Percentiles rank a stretch among this genome's conserved stretches.
Evolutionary conservation across 2,329 filamentous ascomycete species (phyloP).

Genomic region (Fusarium chlamydosporum): DNA sequence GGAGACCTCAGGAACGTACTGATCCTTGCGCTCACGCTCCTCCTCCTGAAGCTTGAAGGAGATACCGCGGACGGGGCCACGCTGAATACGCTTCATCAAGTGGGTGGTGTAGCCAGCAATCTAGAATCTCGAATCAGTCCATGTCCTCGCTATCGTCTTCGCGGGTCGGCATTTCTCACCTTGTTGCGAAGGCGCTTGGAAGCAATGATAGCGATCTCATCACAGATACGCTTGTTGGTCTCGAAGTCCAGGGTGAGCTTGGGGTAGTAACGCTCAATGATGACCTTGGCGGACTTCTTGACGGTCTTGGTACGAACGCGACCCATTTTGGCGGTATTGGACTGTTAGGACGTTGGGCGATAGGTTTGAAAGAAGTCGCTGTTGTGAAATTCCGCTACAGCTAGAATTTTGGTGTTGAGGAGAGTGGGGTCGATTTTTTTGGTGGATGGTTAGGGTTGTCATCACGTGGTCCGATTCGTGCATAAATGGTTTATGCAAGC

Average conservation of each 20-base stretch:
- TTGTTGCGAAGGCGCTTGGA: slow-evolving; percentile 99
- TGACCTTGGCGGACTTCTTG: slow-evolving; percentile 94
- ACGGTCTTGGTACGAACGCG: slow-evolving; percentile 79
- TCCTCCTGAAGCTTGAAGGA: slow-evolving; percentile 99
- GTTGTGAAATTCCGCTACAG: slow-evolving; percentile 43
- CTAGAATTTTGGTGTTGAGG: slow-evolving; percentile 50
- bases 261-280: slow-evolving; percentile 99
- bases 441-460: slow-evolving; percentile 49
- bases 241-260: slow-evolving; percentile 99
- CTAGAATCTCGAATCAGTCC: slow-evolving; percentile 61
- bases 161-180: slow-evolving; percentile 65
- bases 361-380: slow-evolving; percentile 53
- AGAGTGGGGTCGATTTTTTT: slow-evolving; percentile 22
- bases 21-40: slow-evolving; percentile 99
- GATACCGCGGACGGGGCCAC: slow-evolving; percentile 98
- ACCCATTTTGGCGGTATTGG: slow-evolving; percentile 75
- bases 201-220: slow-evolving; percentile 99
- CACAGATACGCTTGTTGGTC: slow-evolving; percentile 99
- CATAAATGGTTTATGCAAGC: too few relatives aligned
- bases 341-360: slow-evolving; percentile 55
- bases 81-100: slow-evolving; percentile 99
- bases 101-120: slow-evolving; percentile 99
- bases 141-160: slow-evolving; percentile 7
- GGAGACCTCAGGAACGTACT: slow-evolving; percentile 99
- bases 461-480: slow-evolving; percentile 12